Percentiles rank a stretch among this genome's conserved stretches.
Conservation (phyloP, 352 stramenopile species). For the Phytophthora agathidicida region DNA sequence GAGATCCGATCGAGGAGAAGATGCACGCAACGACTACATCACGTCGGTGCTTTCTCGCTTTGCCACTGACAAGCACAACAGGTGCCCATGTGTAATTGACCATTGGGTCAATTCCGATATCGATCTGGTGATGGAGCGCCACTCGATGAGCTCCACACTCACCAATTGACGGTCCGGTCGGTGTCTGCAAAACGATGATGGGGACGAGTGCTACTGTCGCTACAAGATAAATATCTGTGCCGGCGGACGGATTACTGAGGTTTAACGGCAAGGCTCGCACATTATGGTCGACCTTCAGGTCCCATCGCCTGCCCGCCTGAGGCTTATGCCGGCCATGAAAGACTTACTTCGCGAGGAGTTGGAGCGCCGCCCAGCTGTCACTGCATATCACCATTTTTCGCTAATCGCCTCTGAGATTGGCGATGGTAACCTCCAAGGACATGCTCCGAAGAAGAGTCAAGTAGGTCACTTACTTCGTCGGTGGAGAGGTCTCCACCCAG, state of each 20-base stretch:
- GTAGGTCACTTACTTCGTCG: not conserved
- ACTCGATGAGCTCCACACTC: slow-evolving; percentile 1
- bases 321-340: not conserved
- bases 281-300: not conserved
- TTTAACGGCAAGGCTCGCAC: slow-evolving; percentile 3
- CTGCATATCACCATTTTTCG: not conserved
- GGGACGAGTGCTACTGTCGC: not conserved
- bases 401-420: not conserved
- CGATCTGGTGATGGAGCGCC: not conserved
- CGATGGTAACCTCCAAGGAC: not conserved
- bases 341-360: not conserved
- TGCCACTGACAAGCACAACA: slow-evolving; percentile 4
- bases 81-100: not conserved
- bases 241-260: not conserved
- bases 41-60: not conserved
- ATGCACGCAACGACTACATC: not conserved
- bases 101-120: not conserved
- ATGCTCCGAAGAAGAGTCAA: not conserved
- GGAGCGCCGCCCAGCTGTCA: not conserved
- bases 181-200: not conserved
- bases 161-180: slow-evolving; percentile 2
- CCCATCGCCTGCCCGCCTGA: not conserved
- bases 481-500: not conserved
- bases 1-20: not conserved
- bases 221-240: slow-evolving; percentile 8